Evolutionary conservation across 305 asterid species (phyloP).

Genomic region (Fraxinus floribunda): DNA sequence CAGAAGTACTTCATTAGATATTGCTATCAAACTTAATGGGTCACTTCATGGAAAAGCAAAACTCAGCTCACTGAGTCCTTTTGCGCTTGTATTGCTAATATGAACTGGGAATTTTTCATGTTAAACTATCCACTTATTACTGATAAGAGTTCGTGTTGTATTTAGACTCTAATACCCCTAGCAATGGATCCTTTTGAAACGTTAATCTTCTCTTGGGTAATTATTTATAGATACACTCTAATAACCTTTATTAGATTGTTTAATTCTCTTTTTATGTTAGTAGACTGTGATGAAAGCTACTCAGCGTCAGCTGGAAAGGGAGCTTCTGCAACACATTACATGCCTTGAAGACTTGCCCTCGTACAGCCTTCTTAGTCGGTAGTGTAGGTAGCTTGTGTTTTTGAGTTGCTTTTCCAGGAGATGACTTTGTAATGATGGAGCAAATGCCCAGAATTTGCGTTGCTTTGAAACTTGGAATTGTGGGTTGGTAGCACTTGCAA

Average conservation of each 20-base stretch:
- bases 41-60: not conserved
- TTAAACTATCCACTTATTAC: not conserved
- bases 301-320: slow-evolving; percentile 89
- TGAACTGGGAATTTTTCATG: not conserved
- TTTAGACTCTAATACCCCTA: not conserved
- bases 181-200: not conserved
- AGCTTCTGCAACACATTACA: slow-evolving; percentile 74
- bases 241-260: not conserved
- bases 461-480: not conserved
- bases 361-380: slow-evolving; percentile 68
- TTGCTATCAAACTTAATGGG: not conserved
- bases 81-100: not conserved
- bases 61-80: not conserved
- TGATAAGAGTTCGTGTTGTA: not conserved
- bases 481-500: not conserved
- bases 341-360: slow-evolving; percentile 93
- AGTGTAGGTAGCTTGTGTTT: slow-evolving; percentile 15
- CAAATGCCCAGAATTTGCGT: not conserved
- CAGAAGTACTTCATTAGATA: not conserved
- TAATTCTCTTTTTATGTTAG: not conserved
- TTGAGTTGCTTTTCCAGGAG: not conserved
- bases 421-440: not conserved
- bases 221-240: not conserved
- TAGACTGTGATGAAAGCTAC: slow-evolving; percentile 99
- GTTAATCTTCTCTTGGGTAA: not conserved